These are phyloP conservation scores for Madurella mycetomatis DNA, from an alignment of 2,329 filamentous ascomycete genomes.

Conservation along the genomic window DNA sequence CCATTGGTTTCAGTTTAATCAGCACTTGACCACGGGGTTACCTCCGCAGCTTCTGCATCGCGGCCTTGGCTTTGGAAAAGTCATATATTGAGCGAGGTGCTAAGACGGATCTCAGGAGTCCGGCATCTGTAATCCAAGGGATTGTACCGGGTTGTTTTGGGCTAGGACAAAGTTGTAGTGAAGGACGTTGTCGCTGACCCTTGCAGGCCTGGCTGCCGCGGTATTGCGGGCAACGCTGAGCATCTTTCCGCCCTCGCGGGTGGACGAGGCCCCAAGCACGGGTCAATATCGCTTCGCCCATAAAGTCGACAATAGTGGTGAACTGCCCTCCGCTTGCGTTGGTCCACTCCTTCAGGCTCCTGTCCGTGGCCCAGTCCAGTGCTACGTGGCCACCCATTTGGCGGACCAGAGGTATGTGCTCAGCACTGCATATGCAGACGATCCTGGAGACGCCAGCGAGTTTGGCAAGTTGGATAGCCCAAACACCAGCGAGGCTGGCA, in stretches of 20 bases:
- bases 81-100: neutral
- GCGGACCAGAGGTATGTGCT: constrained; percentile 18
- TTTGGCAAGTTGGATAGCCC: constrained; percentile 26
- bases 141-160: neutral
- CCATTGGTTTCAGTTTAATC: neutral
- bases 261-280: constrained; percentile 17
- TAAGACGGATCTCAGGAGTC: neutral
- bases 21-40: constrained; percentile 6
- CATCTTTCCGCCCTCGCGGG: constrained; percentile 17
- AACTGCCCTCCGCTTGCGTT: constrained; percentile 9
- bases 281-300: constrained; percentile 17
- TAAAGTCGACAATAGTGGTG: constrained; percentile 22
- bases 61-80: neutral
- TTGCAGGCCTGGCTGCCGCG: neutral
- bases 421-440: constrained; percentile 15
- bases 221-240: constrained; percentile 15
- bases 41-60: neutral
- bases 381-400: constrained; percentile 21
- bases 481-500: constrained; percentile 23
- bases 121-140: neutral
- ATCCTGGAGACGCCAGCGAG: constrained; percentile 22
- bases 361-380: constrained; percentile 16
- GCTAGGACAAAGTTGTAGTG: neutral
- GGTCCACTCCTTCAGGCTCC: constrained; percentile 4
- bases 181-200: neutral